Base-by-base conservation (phyloP, 2,329 filamentous ascomycete genomes). In the Nigrospora oryzae region DNA sequence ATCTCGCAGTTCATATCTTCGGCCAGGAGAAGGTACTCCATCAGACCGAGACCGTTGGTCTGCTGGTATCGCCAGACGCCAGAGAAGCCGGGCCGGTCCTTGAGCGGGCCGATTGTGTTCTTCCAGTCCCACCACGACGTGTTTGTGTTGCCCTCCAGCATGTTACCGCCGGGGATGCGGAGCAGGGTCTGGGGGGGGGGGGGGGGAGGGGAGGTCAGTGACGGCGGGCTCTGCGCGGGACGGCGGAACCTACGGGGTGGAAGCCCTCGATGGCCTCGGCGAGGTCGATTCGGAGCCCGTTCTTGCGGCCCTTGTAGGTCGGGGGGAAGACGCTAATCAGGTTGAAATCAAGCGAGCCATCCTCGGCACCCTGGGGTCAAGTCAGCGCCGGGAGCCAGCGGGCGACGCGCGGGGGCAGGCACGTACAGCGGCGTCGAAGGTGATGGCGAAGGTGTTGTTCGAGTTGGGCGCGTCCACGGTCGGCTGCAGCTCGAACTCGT, bases 131-230 rank as follows among this genome's bases (percentile, higher is more conserved):
- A 75, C 53, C 60, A 68, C 4, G 62, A 65, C 36, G 54, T 55
- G 49, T 68, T 66, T 19, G 62, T 67, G 39, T 61, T 55, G 0
- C 72, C 72, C 54, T 75, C 71, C 2, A 83, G 61, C 65, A 81
- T 82, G 56, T 82, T 83, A 10, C 79, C 81, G 6, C 83, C 83
- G 0, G 82, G 81, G 46, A 84, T 75, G 14, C 83, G 73, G 38
- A 86, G 69, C 52, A 84, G 74, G n/a, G 69, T 71, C 62, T 65
- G 4, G 34, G 15, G 14, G 34, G 34, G 34, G 15, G 14, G 34
- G 34, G 34, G 10, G 37, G 5, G 38, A 39, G 35, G 17, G 36
- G 38, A 23, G 32, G 41, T 52, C 7, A 48, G 44, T 19, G 28
- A 19, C 28, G 40, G 36, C 1, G 13, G 5, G 3, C 5, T 28